phyloP scores from a whole-genome alignment of 2,329 filamentous ascomycete species.

The Trichoderma pleuroti region DNA sequence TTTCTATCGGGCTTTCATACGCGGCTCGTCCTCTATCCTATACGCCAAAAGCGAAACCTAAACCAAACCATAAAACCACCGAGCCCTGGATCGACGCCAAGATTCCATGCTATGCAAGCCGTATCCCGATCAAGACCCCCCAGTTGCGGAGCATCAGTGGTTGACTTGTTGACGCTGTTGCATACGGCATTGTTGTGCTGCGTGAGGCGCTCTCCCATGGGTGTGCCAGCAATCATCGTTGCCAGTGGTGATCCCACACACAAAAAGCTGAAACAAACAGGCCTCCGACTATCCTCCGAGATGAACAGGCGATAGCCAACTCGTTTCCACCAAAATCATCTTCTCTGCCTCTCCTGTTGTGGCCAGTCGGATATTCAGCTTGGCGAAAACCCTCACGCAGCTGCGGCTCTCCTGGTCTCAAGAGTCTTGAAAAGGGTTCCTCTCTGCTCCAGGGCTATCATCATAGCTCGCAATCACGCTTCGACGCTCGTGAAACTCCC shows the following conservation, averaged over 20 bases:
- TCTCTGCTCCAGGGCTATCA: background rate
- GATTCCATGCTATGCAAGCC: background rate
- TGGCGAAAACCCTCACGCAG: background rate
- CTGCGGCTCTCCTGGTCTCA: background rate
- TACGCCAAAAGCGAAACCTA: background rate
- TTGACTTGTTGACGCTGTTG: background rate
- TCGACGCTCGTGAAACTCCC: background rate
- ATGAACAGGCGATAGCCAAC: background rate
- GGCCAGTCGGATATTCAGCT: background rate
- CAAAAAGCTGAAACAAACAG: background rate
- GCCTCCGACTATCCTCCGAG: background rate
- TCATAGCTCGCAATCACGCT: background rate
- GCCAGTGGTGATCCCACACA: background rate
- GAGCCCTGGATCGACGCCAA: background rate
- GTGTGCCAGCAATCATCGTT: background rate
- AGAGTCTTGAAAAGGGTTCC: background rate
- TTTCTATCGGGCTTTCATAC: background rate
- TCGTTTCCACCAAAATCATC: no score
- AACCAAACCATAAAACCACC: background rate
- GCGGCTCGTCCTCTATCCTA: background rate
- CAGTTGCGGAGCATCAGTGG: background rate
- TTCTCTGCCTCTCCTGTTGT: background rate
- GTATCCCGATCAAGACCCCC: background rate
- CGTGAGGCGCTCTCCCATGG: background rate
- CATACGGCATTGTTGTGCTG: background rate